Conservation (phyloP, 2,329 filamentous ascomycete species). For the Gnomoniopsis sp. region DNA sequence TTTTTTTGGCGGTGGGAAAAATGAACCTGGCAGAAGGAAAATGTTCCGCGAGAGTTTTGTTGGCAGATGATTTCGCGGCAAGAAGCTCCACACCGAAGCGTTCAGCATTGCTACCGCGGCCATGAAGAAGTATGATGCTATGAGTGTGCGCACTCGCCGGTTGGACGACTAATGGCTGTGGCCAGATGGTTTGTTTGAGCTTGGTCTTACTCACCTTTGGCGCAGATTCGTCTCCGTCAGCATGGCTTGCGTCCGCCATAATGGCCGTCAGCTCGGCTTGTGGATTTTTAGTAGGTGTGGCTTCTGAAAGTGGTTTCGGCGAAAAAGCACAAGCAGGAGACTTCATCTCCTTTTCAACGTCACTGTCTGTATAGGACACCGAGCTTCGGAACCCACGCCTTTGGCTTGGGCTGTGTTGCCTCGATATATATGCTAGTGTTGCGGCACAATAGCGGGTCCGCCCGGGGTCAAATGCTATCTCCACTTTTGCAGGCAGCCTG, state of each 20-base stretch:
- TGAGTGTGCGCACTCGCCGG: background rate
- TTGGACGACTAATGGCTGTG: background rate
- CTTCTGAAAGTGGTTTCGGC: too few relatives aligned
- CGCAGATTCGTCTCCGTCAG: background rate
- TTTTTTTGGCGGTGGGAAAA: slow-evolving; percentile 45
- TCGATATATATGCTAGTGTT: too few relatives aligned
- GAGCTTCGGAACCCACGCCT: too few relatives aligned
- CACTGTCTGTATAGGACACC: too few relatives aligned
- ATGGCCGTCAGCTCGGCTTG: background rate
- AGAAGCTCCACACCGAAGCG: slow-evolving; percentile 40
- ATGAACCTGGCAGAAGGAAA: slow-evolving; percentile 40
- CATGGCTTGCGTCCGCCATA: background rate
- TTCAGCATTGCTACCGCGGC: slow-evolving; percentile 39
- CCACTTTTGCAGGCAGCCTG: too few relatives aligned
- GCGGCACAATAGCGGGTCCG: too few relatives aligned
- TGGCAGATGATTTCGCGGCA: slow-evolving; percentile 14
- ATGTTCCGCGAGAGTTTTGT: slow-evolving; percentile 6
- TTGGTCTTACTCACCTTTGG: slow-evolving; percentile 4
- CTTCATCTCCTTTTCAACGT: too few relatives aligned
- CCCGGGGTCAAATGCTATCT: too few relatives aligned
- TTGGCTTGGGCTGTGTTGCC: too few relatives aligned
- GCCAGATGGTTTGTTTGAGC: slow-evolving; percentile 6
- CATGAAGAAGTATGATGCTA: slow-evolving; percentile 45
- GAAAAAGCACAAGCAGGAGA: too few relatives aligned
- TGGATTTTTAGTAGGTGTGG: background rate